Conservation (phyloP, 2,329 filamentous ascomycete species). For the Diplodia seriata region DNA sequence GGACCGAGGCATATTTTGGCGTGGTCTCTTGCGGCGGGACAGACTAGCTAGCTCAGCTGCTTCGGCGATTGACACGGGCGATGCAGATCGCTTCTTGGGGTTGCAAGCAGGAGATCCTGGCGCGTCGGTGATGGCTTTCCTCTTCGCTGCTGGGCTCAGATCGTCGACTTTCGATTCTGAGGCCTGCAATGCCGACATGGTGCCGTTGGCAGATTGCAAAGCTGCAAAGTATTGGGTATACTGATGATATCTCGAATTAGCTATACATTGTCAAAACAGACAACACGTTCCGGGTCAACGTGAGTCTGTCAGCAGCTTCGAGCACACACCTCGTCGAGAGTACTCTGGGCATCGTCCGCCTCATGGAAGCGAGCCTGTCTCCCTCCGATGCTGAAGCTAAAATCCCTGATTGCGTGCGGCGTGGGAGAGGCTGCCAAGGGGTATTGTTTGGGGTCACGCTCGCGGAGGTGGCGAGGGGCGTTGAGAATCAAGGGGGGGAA, state of each 20-base stretch:
- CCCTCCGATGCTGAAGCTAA: slow-evolving; percentile 75
- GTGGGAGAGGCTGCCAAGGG: slow-evolving; percentile 84
- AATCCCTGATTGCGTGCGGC: slow-evolving; percentile 76
- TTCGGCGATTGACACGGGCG: slow-evolving; percentile 62
- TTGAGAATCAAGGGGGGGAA: slow-evolving; percentile 86
- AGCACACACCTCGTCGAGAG: slow-evolving; percentile 60
- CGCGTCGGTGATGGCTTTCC: slow-evolving; percentile 26
- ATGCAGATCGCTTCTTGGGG: slow-evolving; percentile 57
- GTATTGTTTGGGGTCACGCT: slow-evolving; percentile 87
- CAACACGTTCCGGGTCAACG: background rate
- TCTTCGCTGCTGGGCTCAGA: slow-evolving; percentile 46
- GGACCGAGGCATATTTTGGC: slow-evolving; percentile 17
- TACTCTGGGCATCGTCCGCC: slow-evolving; percentile 62
- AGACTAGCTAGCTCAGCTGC: slow-evolving; percentile 58
- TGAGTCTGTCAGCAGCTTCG: background rate
- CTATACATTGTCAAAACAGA: background rate
- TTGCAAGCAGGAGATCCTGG: slow-evolving; percentile 41
- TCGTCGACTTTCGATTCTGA: slow-evolving; percentile 54
- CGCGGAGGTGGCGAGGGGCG: slow-evolving; percentile 71
- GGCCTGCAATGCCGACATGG: slow-evolving; percentile 49
- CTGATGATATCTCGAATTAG: slow-evolving; percentile 40
- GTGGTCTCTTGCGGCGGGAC: slow-evolving; percentile 59
- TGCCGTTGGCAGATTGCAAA: slow-evolving; percentile 56
- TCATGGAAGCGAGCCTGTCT: slow-evolving; percentile 68
- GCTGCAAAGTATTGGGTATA: slow-evolving; percentile 53